Conservation (phyloP, 192 early-diverging fungal genomes). For the Chytriomyces hyalinus region DNA sequence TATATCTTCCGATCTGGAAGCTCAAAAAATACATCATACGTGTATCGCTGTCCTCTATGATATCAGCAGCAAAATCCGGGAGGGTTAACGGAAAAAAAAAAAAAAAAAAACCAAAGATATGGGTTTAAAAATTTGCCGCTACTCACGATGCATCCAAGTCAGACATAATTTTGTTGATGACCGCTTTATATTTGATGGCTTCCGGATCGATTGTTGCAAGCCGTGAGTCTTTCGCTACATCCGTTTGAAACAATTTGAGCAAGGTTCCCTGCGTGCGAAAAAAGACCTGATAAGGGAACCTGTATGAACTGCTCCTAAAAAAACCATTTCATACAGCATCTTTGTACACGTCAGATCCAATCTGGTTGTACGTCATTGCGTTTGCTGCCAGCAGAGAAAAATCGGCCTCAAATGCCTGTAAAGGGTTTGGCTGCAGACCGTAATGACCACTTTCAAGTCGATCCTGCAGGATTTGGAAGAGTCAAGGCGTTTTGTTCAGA, state of each 20-base stretch:
- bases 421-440: constrained; percentile 16
- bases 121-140: not conserved
- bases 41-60: constrained; percentile 8
- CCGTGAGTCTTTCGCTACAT: constrained; percentile 29
- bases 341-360: constrained; percentile 87
- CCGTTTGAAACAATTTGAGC: constrained; percentile 33
- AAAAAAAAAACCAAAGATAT: not conserved
- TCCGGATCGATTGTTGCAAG: constrained; percentile 13
- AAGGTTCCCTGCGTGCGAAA: not conserved
- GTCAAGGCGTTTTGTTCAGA: not conserved
- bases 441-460: constrained; percentile 77
- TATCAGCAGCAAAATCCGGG: too few relatives aligned
- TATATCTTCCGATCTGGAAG: constrained; percentile 46
- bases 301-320: not conserved
- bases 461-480: constrained; percentile 41
- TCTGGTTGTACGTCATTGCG: constrained; percentile 89
- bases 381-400: constrained; percentile 90
- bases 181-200: constrained; percentile 19
- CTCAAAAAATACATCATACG: constrained; percentile 44
- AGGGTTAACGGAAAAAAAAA: too few relatives aligned
- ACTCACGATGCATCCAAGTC: constrained; percentile 2
- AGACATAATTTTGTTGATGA: constrained; percentile 26
- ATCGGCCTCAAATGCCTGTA: constrained; percentile 73
- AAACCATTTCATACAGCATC: constrained; percentile 73
- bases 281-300: too few relatives aligned